A percentile compares a stretch with the other conserved stretches of the same genome.
phyloP scores from a whole-genome alignment of 768 basidiomycete genomes.

The Naganishia onofrii region DNA sequence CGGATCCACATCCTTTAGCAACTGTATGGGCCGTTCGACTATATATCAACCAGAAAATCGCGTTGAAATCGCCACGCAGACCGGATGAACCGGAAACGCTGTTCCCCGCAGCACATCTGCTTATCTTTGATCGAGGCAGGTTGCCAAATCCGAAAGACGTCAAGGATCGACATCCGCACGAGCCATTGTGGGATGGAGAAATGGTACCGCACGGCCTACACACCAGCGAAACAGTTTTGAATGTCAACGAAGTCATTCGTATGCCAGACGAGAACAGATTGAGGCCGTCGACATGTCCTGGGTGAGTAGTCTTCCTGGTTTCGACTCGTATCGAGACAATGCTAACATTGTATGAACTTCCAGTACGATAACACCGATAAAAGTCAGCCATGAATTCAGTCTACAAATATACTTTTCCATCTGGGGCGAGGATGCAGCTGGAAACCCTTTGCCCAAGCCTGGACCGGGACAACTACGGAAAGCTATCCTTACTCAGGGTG shows the following conservation, averaged over 20 bases:
- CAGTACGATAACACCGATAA: constrained; percentile 50
- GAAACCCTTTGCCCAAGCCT: constrained; percentile 34
- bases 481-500: constrained; percentile 39
- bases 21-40: constrained; percentile 46
- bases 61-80: constrained; percentile 41
- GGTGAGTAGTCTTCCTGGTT: constrained; percentile 37
- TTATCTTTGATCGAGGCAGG: constrained; percentile 27
- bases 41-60: constrained; percentile 39
- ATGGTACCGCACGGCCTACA: constrained; percentile 34
- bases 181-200: constrained; percentile 41
- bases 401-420: constrained; percentile 49
- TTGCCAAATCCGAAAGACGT: constrained; percentile 13
- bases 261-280: constrained; percentile 46
- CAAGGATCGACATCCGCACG: constrained; percentile 29
- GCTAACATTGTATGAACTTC: constrained; percentile 5
- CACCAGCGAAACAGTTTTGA: constrained; percentile 28
- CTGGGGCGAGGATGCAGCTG: constrained; percentile 38
- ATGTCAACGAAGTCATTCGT: constrained; percentile 27
- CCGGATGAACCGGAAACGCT: constrained; percentile 39
- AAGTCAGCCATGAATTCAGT: constrained; percentile 42
- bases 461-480: constrained; percentile 48
- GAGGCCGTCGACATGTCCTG: constrained; percentile 43
- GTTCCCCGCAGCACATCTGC: constrained; percentile 32
- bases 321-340: neutral
- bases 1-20: constrained; percentile 21